Percentiles rank a stretch among this genome's conserved stretches.
Conservation (phyloP, 371 early-diverging fungal genomes). For the Gilbertella persicaria region DNA sequence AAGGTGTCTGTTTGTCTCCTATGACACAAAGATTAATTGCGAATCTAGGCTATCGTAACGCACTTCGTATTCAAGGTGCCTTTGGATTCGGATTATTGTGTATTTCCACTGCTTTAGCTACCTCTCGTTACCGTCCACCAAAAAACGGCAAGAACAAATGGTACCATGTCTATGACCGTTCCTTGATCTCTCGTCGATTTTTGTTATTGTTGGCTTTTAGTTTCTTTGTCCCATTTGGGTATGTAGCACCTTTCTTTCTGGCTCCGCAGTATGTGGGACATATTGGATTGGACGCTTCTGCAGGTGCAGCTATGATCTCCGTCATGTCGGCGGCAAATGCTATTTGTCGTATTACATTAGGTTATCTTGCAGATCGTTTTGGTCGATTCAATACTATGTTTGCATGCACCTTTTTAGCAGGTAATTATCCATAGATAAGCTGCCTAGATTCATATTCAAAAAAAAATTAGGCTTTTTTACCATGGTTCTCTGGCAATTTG, state of each 20-base stretch:
- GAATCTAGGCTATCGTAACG: slow-evolving; percentile 53
- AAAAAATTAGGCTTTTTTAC: slow-evolving; percentile 39
- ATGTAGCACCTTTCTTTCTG: slow-evolving; percentile 35
- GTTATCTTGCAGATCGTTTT: slow-evolving; percentile 36
- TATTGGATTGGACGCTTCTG: slow-evolving; percentile 22
- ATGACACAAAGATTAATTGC: slow-evolving; percentile 55
- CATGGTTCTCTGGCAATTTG: slow-evolving; percentile 69
- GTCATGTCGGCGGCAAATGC: slow-evolving; percentile 54
- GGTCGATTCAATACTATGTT: slow-evolving; percentile 56
- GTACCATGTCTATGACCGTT: slow-evolving; percentile 26
- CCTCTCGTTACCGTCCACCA: slow-evolving; percentile 35
- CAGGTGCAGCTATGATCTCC: slow-evolving; percentile 25
- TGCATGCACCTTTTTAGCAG: slow-evolving; percentile 43
- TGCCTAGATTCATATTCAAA: too few species aligned
- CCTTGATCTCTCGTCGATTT: slow-evolving; percentile 19
- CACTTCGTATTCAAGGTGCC: slow-evolving; percentile 46
- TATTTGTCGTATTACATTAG: slow-evolving; percentile 38
- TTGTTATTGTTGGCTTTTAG: slow-evolving; percentile 24
- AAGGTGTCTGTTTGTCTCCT: slow-evolving; percentile 64
- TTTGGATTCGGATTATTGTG: slow-evolving; percentile 39
- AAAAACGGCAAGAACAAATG: slow-evolving; percentile 16
- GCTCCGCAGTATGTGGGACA: slow-evolving; percentile 43
- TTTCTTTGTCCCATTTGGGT: slow-evolving; percentile 35
- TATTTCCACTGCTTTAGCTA: slow-evolving; percentile 39
- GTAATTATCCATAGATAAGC: slow-evolving; percentile 9